These are phyloP conservation scores for Anthracocystis walkeri DNA, from an alignment of 1,284 basidiomycete species.

Conservation along the genomic window DNA sequence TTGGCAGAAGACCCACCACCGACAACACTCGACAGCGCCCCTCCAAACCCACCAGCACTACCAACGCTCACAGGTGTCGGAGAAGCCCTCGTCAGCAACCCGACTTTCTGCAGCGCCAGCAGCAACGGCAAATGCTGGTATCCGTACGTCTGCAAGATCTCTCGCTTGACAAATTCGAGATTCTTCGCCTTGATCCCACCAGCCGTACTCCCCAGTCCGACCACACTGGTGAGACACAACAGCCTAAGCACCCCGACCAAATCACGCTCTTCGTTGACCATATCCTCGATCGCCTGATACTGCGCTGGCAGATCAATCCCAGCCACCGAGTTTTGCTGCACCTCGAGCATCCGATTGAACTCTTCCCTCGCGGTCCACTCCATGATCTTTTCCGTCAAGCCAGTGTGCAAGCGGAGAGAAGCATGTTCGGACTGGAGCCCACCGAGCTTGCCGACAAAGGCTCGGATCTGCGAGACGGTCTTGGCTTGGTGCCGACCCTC, in stretches of 20 bases:
- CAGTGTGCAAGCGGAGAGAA: constrained; percentile 87
- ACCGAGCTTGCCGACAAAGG: constrained; percentile 94
- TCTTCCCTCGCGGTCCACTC: constrained; percentile 81
- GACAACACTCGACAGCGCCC: constrained; percentile 42
- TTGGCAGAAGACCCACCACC: constrained; percentile 17
- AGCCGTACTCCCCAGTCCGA: constrained; percentile 68
- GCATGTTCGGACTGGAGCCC: constrained; percentile 92
- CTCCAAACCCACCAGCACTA: constrained; percentile 19
- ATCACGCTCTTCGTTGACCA: constrained; percentile 57
- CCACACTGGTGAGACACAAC: constrained; percentile 86
- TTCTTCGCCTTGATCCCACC: constrained; percentile 89
- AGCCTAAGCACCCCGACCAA: constrained; percentile 74
- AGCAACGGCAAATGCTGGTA: constrained; percentile 88
- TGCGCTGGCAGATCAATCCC: constrained; percentile 56
- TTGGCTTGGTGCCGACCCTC: constrained; percentile 85
- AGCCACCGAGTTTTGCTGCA: constrained; percentile 95
- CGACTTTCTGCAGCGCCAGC: constrained; percentile 80
- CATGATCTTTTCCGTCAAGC: constrained; percentile 89
- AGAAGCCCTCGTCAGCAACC: constrained; percentile 72
- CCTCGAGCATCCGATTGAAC: constrained; percentile 92
- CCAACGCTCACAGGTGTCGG: constrained; percentile 6
- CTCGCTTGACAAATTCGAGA: constrained; percentile 88
- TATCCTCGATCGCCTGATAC: constrained; percentile 61
- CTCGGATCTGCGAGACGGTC: constrained; percentile 89
- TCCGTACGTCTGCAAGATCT: constrained; percentile 94